These are phyloP conservation scores for Phaeosphaeriaceae sp. DNA, from an alignment of 2,329 filamentous ascomycete species.

Conservation along the genomic window DNA sequence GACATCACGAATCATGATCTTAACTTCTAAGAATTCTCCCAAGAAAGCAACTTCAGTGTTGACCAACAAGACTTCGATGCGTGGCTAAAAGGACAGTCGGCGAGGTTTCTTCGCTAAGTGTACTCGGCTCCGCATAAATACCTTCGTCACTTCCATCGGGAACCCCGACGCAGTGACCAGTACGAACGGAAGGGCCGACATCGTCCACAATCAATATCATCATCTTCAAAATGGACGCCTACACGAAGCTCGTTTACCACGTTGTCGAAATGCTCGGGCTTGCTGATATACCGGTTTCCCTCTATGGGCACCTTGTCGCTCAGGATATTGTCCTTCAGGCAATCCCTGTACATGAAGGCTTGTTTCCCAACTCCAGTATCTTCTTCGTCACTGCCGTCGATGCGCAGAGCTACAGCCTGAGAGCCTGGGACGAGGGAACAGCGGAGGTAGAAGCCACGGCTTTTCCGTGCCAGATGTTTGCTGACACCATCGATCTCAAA, in stretches of 20 bases:
- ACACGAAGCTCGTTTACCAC: constrained; percentile 76
- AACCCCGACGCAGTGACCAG: constrained; percentile 63
- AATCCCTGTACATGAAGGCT: constrained; percentile 67
- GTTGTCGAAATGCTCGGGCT: constrained; percentile 74
- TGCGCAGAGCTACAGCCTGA: constrained; percentile 63
- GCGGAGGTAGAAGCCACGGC: constrained; percentile 64
- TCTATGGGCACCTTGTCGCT: constrained; percentile 51
- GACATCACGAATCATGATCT: constrained; percentile 65
- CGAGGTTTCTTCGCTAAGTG: constrained; percentile 66
- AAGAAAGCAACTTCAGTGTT: constrained; percentile 66
- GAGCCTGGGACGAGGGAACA: constrained; percentile 64
- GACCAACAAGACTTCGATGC: constrained; percentile 68
- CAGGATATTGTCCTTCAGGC: constrained; percentile 68
- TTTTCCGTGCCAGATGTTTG: constrained; percentile 69
- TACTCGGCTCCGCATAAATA: constrained; percentile 64
- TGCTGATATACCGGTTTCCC: constrained; percentile 59
- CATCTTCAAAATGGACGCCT: constrained; percentile 72
- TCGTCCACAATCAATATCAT: no score
- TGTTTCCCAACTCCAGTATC: constrained; percentile 68
- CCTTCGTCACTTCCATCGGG: constrained; percentile 61
- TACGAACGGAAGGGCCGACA: constrained; percentile 67
- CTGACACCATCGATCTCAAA: constrained; percentile 61
- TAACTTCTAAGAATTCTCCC: constrained; percentile 68
- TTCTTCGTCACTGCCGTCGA: constrained; percentile 71
- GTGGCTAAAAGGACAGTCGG: constrained; percentile 64